These are phyloP conservation scores for Eucalyptus victrix DNA, from an alignment of 345 rosid species.

Conservation along the genomic window DNA sequence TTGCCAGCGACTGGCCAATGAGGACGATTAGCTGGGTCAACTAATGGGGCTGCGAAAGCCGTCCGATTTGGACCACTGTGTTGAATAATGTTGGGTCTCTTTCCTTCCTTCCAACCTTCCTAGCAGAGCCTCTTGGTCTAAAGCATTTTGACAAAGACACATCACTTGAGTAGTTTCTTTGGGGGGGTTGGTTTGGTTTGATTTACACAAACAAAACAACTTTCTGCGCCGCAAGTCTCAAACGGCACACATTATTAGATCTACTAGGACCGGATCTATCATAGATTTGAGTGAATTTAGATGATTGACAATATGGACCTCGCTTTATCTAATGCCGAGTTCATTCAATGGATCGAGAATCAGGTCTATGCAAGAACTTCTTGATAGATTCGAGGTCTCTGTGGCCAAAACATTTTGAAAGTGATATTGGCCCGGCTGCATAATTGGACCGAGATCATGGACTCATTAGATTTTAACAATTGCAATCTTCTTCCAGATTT, in stretches of 20 bases:
- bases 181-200: background rate
- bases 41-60: background rate
- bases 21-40: background rate
- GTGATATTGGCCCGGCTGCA: background rate
- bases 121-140: background rate
- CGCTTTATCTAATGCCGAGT: background rate
- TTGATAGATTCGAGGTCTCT: background rate
- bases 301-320: fast-evolving
- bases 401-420: background rate
- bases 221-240: background rate
- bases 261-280: background rate
- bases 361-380: background rate
- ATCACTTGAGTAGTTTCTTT: background rate
- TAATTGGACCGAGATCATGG: background rate
- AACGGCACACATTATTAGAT: background rate
- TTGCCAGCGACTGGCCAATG: background rate
- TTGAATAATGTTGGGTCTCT: background rate
- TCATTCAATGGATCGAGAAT: background rate
- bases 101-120: background rate
- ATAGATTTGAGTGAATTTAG: background rate
- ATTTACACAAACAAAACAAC: background rate
- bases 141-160: background rate
- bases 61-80: background rate
- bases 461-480: background rate
- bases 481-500: background rate